Evolutionary conservation across 1,284 basidiomycete genomes (phyloP), one percentile per base, ranked within the genome.

Genomic region (Moesziomyces parantarcticus): DNA sequence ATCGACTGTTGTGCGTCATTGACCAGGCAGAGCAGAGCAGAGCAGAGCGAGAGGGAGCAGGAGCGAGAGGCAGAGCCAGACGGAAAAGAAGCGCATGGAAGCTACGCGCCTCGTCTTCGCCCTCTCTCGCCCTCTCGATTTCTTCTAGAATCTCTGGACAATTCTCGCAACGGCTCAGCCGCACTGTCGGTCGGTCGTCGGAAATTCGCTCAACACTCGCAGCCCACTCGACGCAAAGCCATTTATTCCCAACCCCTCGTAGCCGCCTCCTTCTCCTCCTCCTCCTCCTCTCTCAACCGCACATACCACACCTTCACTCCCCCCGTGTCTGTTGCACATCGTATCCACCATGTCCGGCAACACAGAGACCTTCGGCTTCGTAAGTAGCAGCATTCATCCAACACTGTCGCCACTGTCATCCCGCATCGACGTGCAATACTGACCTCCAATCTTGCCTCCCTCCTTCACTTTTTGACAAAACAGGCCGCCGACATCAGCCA

Each of bases 281-380:
- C n/a, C n/a, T n/a, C n/a, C n/a, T n/a, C n/a, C 23, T 48, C 41
- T 21, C 49, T 47, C 50, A 57, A 67, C 59, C 54, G 49, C 55
- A 61, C 63, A 58, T 53, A 46, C 50, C 49, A 49, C 40, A 42
- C 50, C 49, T 32, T 34, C 51, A 16, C 13, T 23, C 21, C 29
- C 26, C 29, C 36, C 49, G 29, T 42, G 18, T 25, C 46, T 21
- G 58, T 66, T 63, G 58, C 56, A 59, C 45, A 51, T 39, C 61
- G 43, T 49, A 43, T 36, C 46, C 66, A 79, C 39, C 54, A 81
- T 81, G 79, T 71, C 78, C 61, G 77, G 72, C 57, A 76, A 78
- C 62, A 73, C 74, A 56, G 80, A 82, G 69, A 82, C 80, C 39
- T 82, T 82, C 58, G 80, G 80, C 76, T 82, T 82, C 62, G 75